phyloP scores from a whole-genome alignment of 345 rosid species.

The Gossypium thurberi region DNA sequence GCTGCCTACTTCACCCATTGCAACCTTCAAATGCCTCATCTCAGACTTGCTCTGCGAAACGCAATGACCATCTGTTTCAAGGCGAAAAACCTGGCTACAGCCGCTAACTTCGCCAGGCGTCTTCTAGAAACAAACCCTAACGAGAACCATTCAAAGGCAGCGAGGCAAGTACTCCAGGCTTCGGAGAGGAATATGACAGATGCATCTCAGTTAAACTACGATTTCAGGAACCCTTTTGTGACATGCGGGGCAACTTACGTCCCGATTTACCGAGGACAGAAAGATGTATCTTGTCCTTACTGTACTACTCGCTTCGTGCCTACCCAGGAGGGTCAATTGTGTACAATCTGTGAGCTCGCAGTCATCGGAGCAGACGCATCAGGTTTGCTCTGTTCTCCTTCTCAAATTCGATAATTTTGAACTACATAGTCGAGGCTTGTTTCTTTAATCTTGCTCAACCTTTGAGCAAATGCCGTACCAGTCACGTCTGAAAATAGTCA shows the following conservation, averaged over 20 bases:
- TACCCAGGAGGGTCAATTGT: slow-evolving; percentile 59
- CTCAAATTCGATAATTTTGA: slow-evolving; percentile 54
- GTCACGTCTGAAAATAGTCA: slow-evolving; percentile 1
- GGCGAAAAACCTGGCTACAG: slow-evolving; percentile 71
- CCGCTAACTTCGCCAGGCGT: slow-evolving; percentile 75
- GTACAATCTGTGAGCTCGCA: slow-evolving; percentile 82
- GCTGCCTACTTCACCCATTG: slow-evolving; percentile 98
- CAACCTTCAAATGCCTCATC: slow-evolving; percentile 78
- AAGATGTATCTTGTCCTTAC: slow-evolving; percentile 77
- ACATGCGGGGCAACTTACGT: slow-evolving; percentile 85
- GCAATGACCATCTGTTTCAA: slow-evolving; percentile 82
- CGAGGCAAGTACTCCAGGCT: slow-evolving; percentile 73
- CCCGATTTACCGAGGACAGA: slow-evolving; percentile 91
- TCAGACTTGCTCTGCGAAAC: slow-evolving; percentile 64
- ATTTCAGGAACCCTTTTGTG: slow-evolving; percentile 91
- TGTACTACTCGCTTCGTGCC: slow-evolving; percentile 79
- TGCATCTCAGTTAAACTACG: slow-evolving; percentile 61
- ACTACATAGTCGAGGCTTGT: slow-evolving; percentile 2
- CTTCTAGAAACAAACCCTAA: slow-evolving; percentile 74
- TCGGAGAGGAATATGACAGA: slow-evolving; percentile 77
- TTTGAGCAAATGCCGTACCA: not conserved
- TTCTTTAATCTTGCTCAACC: slow-evolving; percentile 14
- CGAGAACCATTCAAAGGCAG: slow-evolving; percentile 72
- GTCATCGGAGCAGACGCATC: slow-evolving; percentile 94
- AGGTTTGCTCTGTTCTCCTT: slow-evolving; percentile 83